Base-by-base conservation (phyloP, 208 protist species). In the Trypanosoma melophagium region DNA sequence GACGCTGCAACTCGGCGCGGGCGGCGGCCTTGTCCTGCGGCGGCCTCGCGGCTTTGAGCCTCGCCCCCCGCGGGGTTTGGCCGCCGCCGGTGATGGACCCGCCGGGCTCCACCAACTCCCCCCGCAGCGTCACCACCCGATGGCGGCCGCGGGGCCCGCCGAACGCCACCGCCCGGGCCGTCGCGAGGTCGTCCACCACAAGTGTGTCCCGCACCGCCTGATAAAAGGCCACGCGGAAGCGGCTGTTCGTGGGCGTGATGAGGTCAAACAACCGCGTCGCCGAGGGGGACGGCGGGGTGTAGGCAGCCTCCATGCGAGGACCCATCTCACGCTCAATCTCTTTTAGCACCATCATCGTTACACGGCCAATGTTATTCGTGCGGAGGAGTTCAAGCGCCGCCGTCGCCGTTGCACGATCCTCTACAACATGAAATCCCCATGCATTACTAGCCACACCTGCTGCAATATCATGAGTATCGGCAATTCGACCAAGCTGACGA, bases 51-150 rank as follows among this genome's bases (percentile, higher is more conserved):
- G 81, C 87, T 67, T 94, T 90, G 31, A 97, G 73, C 67, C 90
- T 81, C 1, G 91, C 95, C 24, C 97, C 97, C 14, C 80, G 81
- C 10, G 77, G 79, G 0, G 84, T 70, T 24, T 73, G 80, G 22
- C 98, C 99, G 69, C 99, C 99, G 41, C 99, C 99, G 7, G 96
- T 98, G 93, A 99, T 99, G 38, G 98, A 94, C 67, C 99, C 99
- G 38, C 77, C 88, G 1, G 84, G 80, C 70, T 99, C 99, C 44
- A 99, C 98, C 17, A 99, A 60, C 66, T 98, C 84, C 1, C 98
- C 98, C 51, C 93, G 94, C 0, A 98, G 71, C 17, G 98, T 99
- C 3, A 99, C 98, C 0, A 99, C 98, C 56, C 98, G 96, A 70
- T 86, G 80, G 22, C 93, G 87, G 67, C 80, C 73, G n/a, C 54